Evolutionary conservation across 495 filamentous ascomycete genomes (phyloP).

Genomic region (Aspergillus bertholletiae): DNA sequence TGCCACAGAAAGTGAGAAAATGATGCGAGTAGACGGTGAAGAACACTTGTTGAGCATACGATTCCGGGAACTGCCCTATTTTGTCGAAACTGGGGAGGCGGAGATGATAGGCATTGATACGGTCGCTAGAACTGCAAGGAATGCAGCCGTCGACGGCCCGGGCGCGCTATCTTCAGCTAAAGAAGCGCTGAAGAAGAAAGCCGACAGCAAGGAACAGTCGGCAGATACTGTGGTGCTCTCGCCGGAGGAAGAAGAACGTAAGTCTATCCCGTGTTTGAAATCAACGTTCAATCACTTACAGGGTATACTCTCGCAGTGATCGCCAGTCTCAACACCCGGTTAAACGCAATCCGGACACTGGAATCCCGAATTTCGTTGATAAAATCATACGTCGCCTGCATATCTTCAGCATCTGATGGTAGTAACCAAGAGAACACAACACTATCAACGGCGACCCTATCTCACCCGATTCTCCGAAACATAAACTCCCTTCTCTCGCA

Average conservation of each 20-base stretch:
- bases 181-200: constrained; percentile 23
- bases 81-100: constrained; percentile 87
- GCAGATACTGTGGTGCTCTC: constrained; percentile 53
- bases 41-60: constrained; percentile 53
- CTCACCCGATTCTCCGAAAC: constrained; percentile 54
- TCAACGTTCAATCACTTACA: constrained; percentile 9
- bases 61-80: constrained; percentile 81
- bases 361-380: constrained; percentile 80
- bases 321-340: constrained; percentile 72
- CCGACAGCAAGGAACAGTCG: constrained; percentile 34
- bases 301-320: constrained; percentile 45
- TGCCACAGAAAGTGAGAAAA: constrained; percentile 53
- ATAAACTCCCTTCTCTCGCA: constrained; percentile 53
- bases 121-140: constrained; percentile 76
- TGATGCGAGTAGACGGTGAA: constrained; percentile 72
- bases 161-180: constrained; percentile 7
- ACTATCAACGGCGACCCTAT: constrained; percentile 18
- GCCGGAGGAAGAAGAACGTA: constrained; percentile 74
- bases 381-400: constrained; percentile 70
- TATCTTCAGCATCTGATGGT: constrained; percentile 61
- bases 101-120: constrained; percentile 97
- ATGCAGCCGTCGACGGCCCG: constrained; percentile 57
- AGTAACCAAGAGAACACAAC: constrained; percentile 25
- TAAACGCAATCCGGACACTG: constrained; percentile 90
- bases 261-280: constrained; percentile 11